Evolutionary conservation across 805 yeast genomes (phyloP).

Genomic region (Suhomyces faveliae): DNA sequence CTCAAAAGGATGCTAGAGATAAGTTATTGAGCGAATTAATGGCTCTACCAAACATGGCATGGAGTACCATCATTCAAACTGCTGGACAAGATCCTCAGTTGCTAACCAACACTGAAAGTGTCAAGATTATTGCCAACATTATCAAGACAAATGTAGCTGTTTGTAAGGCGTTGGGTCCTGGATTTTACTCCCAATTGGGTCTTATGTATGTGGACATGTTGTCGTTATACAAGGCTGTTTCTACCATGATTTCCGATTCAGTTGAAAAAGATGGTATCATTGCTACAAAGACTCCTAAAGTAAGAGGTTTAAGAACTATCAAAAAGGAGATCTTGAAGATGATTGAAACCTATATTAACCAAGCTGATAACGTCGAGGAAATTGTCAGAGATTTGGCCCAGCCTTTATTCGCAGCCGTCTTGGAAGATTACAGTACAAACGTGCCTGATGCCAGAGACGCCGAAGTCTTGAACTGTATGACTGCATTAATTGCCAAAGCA

Average conservation of each 20-base stretch:
- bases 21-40: conserved; percentile 73
- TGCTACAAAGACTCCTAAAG: conserved; percentile 93
- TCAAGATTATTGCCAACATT: conserved; percentile 88
- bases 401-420: conserved; percentile 77
- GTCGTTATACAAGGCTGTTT: conserved; percentile 83
- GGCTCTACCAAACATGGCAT: conserved; percentile 91
- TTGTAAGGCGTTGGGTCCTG: conserved; percentile 91
- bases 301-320: conserved; percentile 92
- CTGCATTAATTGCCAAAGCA: conserved; percentile 82
- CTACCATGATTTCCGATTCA: conserved; percentile 76
- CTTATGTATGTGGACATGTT: conserved; percentile 86
- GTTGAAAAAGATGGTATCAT: conserved; percentile 79
- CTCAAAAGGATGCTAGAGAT: conserved; percentile 64
- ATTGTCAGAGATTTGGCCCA: conserved; percentile 80
- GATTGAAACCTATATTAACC: conserved; percentile 83
- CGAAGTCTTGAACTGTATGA: conserved; percentile 92
- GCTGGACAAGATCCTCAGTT: conserved; percentile 82
- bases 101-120: conserved; percentile 75
- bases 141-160: conserved; percentile 95
- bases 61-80: conserved; percentile 85
- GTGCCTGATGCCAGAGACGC: conserved; percentile 98
- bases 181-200: conserved; percentile 84
- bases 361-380: conserved; percentile 82
- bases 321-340: conserved; percentile 90
- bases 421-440: conserved; percentile 83